Conservation (phyloP, 352 stramenopile species). For the Phytophthora pluvialis region DNA sequence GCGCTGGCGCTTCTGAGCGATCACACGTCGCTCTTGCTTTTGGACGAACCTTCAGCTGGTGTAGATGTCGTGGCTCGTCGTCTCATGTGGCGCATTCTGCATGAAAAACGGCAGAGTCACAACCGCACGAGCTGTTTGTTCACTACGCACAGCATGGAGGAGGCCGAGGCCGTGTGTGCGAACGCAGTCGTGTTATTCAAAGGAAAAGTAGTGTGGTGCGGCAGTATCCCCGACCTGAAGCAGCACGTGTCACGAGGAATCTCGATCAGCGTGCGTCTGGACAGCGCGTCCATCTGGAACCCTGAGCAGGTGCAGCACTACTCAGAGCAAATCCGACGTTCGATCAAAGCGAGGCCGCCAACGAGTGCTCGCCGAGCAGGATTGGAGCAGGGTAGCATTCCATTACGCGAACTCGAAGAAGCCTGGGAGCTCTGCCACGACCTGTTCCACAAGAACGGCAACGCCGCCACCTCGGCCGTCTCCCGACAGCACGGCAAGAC, state of each 20-base stretch:
- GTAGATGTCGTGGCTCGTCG: constrained; percentile 82
- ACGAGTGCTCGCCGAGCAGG: constrained; percentile 12
- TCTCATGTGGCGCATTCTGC: constrained; percentile 81
- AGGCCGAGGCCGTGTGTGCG: constrained; percentile 82
- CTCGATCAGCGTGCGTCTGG: constrained; percentile 71
- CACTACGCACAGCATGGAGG: constrained; percentile 89
- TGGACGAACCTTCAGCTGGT: constrained; percentile 84
- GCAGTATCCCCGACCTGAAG: constrained; percentile 84
- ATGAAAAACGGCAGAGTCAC: constrained; percentile 59
- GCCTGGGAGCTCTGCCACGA: constrained; percentile 61
- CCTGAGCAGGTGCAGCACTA: constrained; percentile 49
- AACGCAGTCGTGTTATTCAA: constrained; percentile 84
- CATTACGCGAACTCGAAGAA: constrained; percentile 48
- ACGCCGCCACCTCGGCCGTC: constrained; percentile 14
- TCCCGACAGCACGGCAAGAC: constrained; percentile 37
- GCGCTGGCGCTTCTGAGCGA: constrained; percentile 75
- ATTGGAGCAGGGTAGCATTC: constrained; percentile 37
- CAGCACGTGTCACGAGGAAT: constrained; percentile 70
- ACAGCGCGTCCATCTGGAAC: constrained; percentile 52
- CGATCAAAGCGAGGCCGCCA: constrained; percentile 27
- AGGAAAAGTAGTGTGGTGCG: constrained; percentile 73
- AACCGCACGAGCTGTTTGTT: constrained; percentile 75
- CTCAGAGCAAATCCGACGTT: constrained; percentile 45
- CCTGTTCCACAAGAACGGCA: constrained; percentile 31
- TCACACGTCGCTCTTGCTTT: constrained; percentile 64